These are phyloP conservation scores for Crithidia fasciculata DNA, from an alignment of 208 protist species.

Conservation along the genomic window DNA sequence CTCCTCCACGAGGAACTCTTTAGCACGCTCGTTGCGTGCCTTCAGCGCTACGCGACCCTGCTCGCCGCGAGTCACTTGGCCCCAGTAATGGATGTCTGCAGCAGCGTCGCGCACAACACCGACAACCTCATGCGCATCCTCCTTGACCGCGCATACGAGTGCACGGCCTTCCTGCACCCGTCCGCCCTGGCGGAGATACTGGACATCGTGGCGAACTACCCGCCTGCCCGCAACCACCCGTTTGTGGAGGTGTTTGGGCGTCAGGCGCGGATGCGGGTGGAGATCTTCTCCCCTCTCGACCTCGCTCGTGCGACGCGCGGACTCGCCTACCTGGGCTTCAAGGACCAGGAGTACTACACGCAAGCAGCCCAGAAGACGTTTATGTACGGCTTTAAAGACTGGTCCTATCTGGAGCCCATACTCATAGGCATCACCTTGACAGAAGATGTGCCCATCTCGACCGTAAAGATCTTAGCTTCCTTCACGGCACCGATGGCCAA, in stretches of 20 bases:
- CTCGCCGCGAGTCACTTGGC: slow-evolving; percentile 68
- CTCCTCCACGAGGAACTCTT: slow-evolving; percentile 80
- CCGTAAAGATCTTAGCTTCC: slow-evolving; percentile 67
- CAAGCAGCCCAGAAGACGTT: slow-evolving; percentile 70
- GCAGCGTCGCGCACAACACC: slow-evolving; percentile 55
- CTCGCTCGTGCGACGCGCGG: slow-evolving; percentile 61
- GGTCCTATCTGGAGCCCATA: slow-evolving; percentile 72
- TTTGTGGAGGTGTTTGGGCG: slow-evolving; percentile 72
- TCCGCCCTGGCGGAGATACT: slow-evolving; percentile 72
- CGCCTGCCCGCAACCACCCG: slow-evolving; percentile 65
- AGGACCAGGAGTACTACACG: slow-evolving; percentile 72
- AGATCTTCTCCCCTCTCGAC: slow-evolving; percentile 66
- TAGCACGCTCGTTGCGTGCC: slow-evolving; percentile 42
- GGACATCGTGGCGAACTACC: slow-evolving; percentile 73
- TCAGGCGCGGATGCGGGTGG: slow-evolving; percentile 72
- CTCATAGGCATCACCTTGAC: slow-evolving; percentile 73
- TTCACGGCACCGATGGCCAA: slow-evolving; percentile 71
- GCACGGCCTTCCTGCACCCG: slow-evolving; percentile 60
- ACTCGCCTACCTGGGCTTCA: slow-evolving; percentile 79
- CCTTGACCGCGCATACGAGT: slow-evolving; percentile 72
- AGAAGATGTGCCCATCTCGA: slow-evolving; percentile 39
- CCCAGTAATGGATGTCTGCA: slow-evolving; percentile 87
- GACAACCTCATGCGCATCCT: slow-evolving; percentile 68
- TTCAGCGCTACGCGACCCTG: slow-evolving; percentile 42
- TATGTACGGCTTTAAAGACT: slow-evolving; percentile 83